Percentiles rank a stretch among this genome's conserved stretches.
phyloP scores from a whole-genome alignment of 2,329 filamentous ascomycete genomes.

The Pseudocercospora fijiensis region DNA sequence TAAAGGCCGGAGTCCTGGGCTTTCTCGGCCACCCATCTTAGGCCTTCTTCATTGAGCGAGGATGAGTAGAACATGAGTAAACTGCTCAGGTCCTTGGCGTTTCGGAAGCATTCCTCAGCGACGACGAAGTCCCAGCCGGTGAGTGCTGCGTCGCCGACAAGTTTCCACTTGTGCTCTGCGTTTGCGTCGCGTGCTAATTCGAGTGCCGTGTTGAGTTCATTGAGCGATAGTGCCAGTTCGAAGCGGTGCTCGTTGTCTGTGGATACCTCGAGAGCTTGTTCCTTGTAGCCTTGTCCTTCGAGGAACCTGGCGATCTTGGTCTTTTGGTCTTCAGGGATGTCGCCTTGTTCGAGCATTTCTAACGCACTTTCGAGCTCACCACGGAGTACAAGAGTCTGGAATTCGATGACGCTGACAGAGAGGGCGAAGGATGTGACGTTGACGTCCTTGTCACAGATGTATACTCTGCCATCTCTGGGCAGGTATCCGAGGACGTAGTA shows the following conservation, averaged over 20 bases:
- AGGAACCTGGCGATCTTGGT: slow-evolving; percentile 98
- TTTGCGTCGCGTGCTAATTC: slow-evolving; percentile 80
- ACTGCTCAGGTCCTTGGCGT: slow-evolving; percentile 87
- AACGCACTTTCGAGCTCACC: slow-evolving; percentile 89
- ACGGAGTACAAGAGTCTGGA: slow-evolving; percentile 91
- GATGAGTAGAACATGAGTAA: slow-evolving; percentile 85
- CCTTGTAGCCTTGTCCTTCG: slow-evolving; percentile 95
- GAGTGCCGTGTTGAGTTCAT: slow-evolving; percentile 79
- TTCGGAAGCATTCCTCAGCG: slow-evolving; percentile 88
- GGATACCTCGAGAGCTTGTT: slow-evolving; percentile 88
- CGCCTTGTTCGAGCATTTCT: slow-evolving; percentile 66
- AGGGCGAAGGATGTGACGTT: slow-evolving; percentile 85
- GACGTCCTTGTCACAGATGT: slow-evolving; percentile 94
- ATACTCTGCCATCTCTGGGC: slow-evolving; percentile 89
- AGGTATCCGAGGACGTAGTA: slow-evolving; percentile 97
- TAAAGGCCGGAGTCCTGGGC: slow-evolving; percentile 76
- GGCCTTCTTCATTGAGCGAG: slow-evolving; percentile 73
- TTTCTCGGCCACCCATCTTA: slow-evolving; percentile 69
- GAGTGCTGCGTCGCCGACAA: slow-evolving; percentile 87
- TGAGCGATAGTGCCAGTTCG: slow-evolving; percentile 80
- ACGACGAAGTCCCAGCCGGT: slow-evolving; percentile 81
- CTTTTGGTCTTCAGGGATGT: slow-evolving; percentile 87
- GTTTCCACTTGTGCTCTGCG: slow-evolving; percentile 98
- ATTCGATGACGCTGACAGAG: slow-evolving; percentile 90
- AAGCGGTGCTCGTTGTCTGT: slow-evolving; percentile 97